Evolutionary conservation across 495 filamentous ascomycete genomes (phyloP).

Genomic region (Pseudomonodictys pantanalensis): DNA sequence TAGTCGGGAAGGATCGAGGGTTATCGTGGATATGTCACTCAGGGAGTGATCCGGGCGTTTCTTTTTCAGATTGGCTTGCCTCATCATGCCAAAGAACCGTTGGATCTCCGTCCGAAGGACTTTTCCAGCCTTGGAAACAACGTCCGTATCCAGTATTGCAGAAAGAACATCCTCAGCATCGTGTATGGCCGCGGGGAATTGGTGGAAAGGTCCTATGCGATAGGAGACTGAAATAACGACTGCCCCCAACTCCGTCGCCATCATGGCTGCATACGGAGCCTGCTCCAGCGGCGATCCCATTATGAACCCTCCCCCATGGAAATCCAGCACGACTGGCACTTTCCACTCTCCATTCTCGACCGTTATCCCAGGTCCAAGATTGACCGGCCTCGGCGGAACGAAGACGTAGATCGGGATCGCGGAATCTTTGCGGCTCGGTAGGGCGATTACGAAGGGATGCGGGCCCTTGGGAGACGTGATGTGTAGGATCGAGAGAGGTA

Average conservation of each 20-base stretch:
- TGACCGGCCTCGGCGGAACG: slow-evolving; percentile 18
- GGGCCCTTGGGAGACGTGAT: slow-evolving; percentile 34
- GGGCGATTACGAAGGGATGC: slow-evolving; percentile 33
- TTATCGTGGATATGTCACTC: slow-evolving; percentile 18
- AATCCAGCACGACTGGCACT: slow-evolving; percentile 34
- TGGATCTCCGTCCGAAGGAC: slow-evolving; percentile 24
- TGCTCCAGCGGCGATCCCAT: slow-evolving; percentile 35
- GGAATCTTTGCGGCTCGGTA: slow-evolving; percentile 27
- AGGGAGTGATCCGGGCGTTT: background rate
- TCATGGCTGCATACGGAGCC: slow-evolving; percentile 34
- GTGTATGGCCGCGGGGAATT: slow-evolving; percentile 36
- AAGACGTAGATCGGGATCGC: slow-evolving; percentile 36
- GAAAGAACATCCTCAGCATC: slow-evolving; percentile 36
- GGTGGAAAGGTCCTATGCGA: slow-evolving; percentile 33
- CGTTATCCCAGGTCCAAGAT: background rate
- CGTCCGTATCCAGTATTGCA: slow-evolving; percentile 31
- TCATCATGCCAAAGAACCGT: slow-evolving; percentile 37
- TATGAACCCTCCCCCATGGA: slow-evolving; percentile 38
- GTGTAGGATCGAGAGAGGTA: slow-evolving; percentile 27
- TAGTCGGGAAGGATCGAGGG: slow-evolving; percentile 35
- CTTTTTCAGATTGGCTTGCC: background rate
- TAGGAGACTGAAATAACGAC: slow-evolving; percentile 38
- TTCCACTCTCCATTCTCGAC: slow-evolving; percentile 20
- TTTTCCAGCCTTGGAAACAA: slow-evolving; percentile 18
- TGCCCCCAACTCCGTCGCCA: slow-evolving; percentile 26